Base-by-base conservation (phyloP, 176 grass and related monocot genomes). In the Cenchrus purpureus region DNA sequence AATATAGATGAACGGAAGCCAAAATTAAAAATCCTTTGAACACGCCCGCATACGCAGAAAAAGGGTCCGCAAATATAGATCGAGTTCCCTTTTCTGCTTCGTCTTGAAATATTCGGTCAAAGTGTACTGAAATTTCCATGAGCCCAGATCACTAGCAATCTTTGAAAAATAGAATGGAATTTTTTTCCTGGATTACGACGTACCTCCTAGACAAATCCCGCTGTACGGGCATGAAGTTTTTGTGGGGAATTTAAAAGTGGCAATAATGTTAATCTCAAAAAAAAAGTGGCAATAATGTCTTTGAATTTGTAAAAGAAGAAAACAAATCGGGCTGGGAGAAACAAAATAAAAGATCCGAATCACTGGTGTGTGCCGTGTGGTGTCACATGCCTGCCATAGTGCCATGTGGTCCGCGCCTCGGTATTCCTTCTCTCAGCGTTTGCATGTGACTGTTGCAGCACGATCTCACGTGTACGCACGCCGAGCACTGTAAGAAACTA, bases 361-460 rank as follows among this genome's bases (percentile, higher is more conserved):
- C 49, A 8, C 20, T 15, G 29, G 40, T 48, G 48, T 15, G 28
- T 6, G 45, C 43, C 6, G 45, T 45, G 44, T 4, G 44, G 37
- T 48, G 13, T 60, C 84, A 86, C 73, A 66, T 87, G 68, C 52
- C 15, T 25, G 50, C 84, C 25, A 25, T 25, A 25, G 25, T 25
- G 25, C 43, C 79, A 58, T 73, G 84, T 58, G 74, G 80, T 68
- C 84, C 67, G 73, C 43, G 34, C 55, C 65, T 77, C 83, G 83
- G 46, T 75, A 46, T 71, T 76, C 78, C 31, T 11, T 57, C 61
- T 29, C 11, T 1, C 28, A 1, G 22, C 28, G 60, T 52, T 43
- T 71, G 75, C 12, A 29, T 69, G 49, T 71, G 86, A 74, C 49
- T 66, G 74, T 20, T 16, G 16, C 76, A 60, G 76, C 70, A 43